phyloP scores from a whole-genome alignment of 306 rosid species.

The Cucumis cinereus region DNA sequence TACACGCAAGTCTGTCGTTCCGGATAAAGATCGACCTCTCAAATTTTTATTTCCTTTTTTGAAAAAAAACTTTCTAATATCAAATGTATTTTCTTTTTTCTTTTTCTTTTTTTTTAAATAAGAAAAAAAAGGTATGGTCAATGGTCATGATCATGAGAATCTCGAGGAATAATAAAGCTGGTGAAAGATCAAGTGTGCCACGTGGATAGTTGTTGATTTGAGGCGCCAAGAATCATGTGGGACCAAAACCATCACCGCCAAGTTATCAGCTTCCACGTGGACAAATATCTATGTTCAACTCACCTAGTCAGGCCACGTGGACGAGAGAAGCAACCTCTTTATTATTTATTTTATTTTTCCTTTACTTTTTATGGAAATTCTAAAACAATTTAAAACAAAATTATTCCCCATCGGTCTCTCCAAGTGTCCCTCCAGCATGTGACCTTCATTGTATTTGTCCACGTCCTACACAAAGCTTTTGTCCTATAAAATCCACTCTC shows the following conservation, averaged over 20 bases:
- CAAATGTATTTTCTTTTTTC: too few species aligned
- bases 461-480: background rate
- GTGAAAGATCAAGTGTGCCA: background rate
- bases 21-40: background rate
- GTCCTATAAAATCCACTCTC: background rate
- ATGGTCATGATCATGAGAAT: conserved; percentile 5
- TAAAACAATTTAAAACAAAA: background rate
- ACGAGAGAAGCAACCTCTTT: background rate
- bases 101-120: too few species aligned
- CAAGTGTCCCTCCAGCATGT: conserved; percentile 1
- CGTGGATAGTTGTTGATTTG: conserved; percentile 4
- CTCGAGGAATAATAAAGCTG: conserved; percentile 2
- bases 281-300: background rate
- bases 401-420: background rate
- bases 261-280: background rate
- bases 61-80: background rate
- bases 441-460: conserved; percentile 4
- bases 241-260: conserved; percentile 2
- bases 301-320: background rate
- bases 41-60: background rate
- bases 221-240: background rate
- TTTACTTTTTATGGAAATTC: background rate
- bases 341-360: background rate
- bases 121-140: background rate
- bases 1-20: background rate